phyloP scores from a whole-genome alignment of 2,329 filamentous ascomycete species.

The Talaromyces islandicus region DNA sequence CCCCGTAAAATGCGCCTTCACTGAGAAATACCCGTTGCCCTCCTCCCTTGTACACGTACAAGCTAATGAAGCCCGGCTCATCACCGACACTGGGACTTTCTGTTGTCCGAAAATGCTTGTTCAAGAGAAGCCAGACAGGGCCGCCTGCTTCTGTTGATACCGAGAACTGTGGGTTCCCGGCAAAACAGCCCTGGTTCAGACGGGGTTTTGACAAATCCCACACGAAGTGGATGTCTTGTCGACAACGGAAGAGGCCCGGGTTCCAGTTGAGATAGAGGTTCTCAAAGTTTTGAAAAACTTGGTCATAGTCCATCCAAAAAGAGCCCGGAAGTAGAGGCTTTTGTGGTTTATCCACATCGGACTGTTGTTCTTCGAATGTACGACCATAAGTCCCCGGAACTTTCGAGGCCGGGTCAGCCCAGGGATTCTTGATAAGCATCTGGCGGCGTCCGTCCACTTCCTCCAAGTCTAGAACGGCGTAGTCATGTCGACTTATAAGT shows the following conservation, averaged over 20 bases:
- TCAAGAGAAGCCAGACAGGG: constrained; percentile 76
- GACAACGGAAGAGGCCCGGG: constrained; percentile 69
- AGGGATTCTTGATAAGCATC: constrained; percentile 90
- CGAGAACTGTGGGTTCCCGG: constrained; percentile 58
- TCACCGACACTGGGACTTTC: constrained; percentile 39
- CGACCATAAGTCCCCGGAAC: constrained; percentile 4
- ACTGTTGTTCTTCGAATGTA: constrained; percentile 10
- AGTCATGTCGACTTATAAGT: constrained; percentile 85
- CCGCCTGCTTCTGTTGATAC: constrained; percentile 50
- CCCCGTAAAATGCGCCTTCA: constrained; percentile 65
- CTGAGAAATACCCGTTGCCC: constrained; percentile 69
- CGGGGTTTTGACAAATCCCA: constrained; percentile 59
- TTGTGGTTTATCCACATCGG: background rate
- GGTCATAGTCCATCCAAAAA: constrained; percentile 89
- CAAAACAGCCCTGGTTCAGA: constrained; percentile 67
- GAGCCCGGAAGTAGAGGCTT: constrained; percentile 55
- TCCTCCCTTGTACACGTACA: constrained; percentile 69
- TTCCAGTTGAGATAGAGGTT: constrained; percentile 98
- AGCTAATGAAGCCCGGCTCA: constrained; percentile 74
- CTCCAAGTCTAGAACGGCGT: constrained; percentile 77
- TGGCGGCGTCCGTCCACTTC: constrained; percentile 58
- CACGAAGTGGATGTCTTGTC: constrained; percentile 83
- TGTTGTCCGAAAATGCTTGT: constrained; percentile 73
- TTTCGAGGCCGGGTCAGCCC: constrained; percentile 58
- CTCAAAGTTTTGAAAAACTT: constrained; percentile 86